Evolutionary conservation across 768 basidiomycete species (phyloP).

Genomic region (Neoboletus magnificus): DNA sequence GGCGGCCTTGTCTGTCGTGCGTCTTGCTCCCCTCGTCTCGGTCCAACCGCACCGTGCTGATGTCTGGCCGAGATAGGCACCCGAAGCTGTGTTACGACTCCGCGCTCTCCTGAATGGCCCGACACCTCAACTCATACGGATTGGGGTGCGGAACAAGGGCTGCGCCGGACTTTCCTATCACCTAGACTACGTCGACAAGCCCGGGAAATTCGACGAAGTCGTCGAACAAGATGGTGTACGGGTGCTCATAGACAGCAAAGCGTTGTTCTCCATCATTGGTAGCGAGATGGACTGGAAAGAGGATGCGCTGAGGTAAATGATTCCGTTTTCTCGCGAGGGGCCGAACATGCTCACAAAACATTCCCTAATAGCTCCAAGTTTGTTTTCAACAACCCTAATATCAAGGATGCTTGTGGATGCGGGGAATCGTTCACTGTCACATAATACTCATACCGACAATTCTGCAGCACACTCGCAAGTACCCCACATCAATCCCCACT

Average conservation of each 20-base stretch:
- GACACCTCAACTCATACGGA: conserved; percentile 87
- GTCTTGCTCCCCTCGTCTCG: neutral
- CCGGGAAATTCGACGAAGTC: conserved; percentile 91
- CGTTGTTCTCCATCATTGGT: conserved; percentile 96
- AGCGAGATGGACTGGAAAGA: conserved; percentile 99
- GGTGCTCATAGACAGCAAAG: conserved; percentile 95
- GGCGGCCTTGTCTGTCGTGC: conserved; percentile 76
- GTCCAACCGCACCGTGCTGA: neutral
- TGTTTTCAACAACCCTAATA: conserved; percentile 86
- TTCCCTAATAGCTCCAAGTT: conserved; percentile 61
- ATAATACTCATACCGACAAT: conserved; percentile 14
- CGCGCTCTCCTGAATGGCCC: conserved; percentile 73
- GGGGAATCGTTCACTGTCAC: conserved; percentile 84
- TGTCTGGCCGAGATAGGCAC: conserved; percentile 51
- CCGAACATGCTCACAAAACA: neutral
- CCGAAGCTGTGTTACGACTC: conserved; percentile 70
- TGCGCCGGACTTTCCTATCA: conserved; percentile 87
- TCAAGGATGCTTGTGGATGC: conserved; percentile 92
- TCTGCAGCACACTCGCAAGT: conserved; percentile 6
- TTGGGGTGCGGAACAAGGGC: conserved; percentile 96
- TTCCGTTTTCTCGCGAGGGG: neutral
- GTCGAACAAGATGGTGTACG: conserved; percentile 93
- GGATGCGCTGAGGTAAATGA: conserved; percentile 71
- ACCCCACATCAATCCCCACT: conserved; percentile 9
- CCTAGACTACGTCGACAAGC: conserved; percentile 89